phyloP scores from a whole-genome alignment of 2,329 filamentous ascomycete species.

The Botrytis deweyae region DNA sequence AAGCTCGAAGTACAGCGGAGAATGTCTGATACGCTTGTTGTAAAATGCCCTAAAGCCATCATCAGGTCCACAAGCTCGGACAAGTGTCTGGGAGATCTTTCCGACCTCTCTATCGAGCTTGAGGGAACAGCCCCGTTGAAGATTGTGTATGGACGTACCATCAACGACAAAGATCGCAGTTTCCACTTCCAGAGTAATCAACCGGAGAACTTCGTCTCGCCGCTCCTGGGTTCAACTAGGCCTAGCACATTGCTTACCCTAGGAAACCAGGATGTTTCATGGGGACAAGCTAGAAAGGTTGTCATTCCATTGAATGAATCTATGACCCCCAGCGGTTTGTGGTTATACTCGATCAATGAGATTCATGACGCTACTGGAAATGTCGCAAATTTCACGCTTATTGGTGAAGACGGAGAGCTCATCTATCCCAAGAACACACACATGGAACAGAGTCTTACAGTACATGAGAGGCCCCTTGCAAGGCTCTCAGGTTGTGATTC shows the following conservation, averaged over 20 bases:
- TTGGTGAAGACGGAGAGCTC: constrained; percentile 66
- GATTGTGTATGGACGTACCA: constrained; percentile 84
- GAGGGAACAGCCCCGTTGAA: constrained; percentile 87
- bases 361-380: constrained; percentile 92
- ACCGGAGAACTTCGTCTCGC: constrained; percentile 80
- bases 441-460: constrained; percentile 74
- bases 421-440: constrained; percentile 58
- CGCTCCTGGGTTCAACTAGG: constrained; percentile 62
- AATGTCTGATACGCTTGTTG: constrained; percentile 76
- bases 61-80: constrained; percentile 64
- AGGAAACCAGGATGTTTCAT: constrained; percentile 68
- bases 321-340: constrained; percentile 73
- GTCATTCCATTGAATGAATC: constrained; percentile 88
- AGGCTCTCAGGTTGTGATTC: constrained; percentile 74
- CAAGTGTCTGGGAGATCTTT: constrained; percentile 84
- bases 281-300: constrained; percentile 75
- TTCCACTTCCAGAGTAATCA: constrained; percentile 93
- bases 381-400: constrained; percentile 67
- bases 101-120: constrained; percentile 79
- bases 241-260: constrained; percentile 57
- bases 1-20: constrained; percentile 86
- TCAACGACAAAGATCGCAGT: constrained; percentile 79
- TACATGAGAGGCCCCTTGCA: constrained; percentile 81
- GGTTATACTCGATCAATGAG: constrained; percentile 89
- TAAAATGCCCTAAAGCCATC: constrained; percentile 77